These are phyloP conservation scores for Hyaloscypha bicolor DNA, from an alignment of 495 filamentous ascomycete genomes.

Conservation along the genomic window DNA sequence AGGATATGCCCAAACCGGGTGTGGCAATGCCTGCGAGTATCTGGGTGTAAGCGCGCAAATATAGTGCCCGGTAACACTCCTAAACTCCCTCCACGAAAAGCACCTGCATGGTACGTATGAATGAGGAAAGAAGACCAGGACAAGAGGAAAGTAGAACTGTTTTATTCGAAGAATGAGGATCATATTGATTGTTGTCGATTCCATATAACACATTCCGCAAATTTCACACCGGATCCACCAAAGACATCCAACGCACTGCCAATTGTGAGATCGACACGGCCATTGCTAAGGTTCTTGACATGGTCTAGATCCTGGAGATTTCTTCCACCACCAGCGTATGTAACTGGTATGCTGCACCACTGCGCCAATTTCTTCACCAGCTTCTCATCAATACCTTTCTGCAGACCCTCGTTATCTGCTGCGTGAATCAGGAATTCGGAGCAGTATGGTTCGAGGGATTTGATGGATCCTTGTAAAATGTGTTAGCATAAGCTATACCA, in stretches of 20 bases:
- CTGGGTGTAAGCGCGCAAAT: no score
- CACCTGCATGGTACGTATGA: no score
- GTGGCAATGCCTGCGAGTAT: no score
- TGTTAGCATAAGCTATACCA: conserved; percentile 5
- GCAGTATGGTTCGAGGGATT: conserved; percentile 81
- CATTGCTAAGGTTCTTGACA: conserved; percentile 74
- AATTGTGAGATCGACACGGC: conserved; percentile 91
- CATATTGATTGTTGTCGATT: conserved; percentile 49
- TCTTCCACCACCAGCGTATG: conserved; percentile 93
- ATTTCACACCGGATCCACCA: conserved; percentile 80
- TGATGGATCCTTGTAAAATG: conserved; percentile 66
- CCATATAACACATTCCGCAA: conserved; percentile 88
- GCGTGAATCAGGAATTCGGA: conserved; percentile 96
- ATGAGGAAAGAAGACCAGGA: no score
- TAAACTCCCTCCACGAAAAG: no score
- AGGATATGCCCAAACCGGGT: no score
- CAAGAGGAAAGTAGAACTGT: no score
- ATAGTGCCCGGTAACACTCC: no score
- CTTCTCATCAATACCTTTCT: conserved; percentile 84
- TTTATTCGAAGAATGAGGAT: background rate
- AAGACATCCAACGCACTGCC: conserved; percentile 96
- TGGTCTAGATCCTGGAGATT: conserved; percentile 75
- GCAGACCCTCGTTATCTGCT: conserved; percentile 96
- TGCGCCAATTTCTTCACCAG: conserved; percentile 74
- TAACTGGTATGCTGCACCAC: conserved; percentile 91